Conservation (phyloP, 1,139 yeast genomes). For the Magnusiomyces suaveolens region DNA sequence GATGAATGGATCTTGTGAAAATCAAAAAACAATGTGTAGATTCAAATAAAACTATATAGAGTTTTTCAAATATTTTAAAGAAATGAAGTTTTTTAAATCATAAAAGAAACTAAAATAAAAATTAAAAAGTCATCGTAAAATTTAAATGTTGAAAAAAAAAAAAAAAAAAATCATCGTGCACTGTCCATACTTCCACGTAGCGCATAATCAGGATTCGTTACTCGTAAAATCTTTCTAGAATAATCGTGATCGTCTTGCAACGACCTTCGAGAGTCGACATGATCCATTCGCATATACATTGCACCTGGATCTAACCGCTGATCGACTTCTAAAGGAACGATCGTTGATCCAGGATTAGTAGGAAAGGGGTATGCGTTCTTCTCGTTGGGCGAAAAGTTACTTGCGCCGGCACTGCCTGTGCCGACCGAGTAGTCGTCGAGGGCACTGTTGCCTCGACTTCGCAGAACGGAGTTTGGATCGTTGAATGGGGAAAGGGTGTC, state of each 20-base stretch:
- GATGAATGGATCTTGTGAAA: too few species aligned
- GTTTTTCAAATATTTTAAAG: too few species aligned
- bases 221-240: conserved; percentile 56
- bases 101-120: too few species aligned
- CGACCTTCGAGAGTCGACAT: conserved; percentile 50
- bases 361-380: background rate
- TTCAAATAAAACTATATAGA: too few species aligned
- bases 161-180: background rate
- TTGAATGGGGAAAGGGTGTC: background rate
- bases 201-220: conserved; percentile 47
- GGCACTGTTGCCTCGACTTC: background rate
- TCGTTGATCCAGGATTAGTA: conserved; percentile 22
- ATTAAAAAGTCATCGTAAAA: too few species aligned
- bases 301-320: conserved; percentile 57
- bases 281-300: conserved; percentile 40
- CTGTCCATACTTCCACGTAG: background rate
- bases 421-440: background rate
- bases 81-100: too few species aligned
- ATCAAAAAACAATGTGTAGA: too few species aligned
- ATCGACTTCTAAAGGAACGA: conserved; percentile 50
- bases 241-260: conserved; percentile 68
- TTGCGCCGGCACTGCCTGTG: conserved; percentile 2
- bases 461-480: background rate
- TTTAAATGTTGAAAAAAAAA: too few species aligned
- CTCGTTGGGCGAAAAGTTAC: background rate